Percentiles rank a stretch among this genome's conserved stretches.
These are phyloP conservation scores for Phytophthora cryptogea DNA, from an alignment of 352 stramenopile species.

Conservation along the genomic window DNA sequence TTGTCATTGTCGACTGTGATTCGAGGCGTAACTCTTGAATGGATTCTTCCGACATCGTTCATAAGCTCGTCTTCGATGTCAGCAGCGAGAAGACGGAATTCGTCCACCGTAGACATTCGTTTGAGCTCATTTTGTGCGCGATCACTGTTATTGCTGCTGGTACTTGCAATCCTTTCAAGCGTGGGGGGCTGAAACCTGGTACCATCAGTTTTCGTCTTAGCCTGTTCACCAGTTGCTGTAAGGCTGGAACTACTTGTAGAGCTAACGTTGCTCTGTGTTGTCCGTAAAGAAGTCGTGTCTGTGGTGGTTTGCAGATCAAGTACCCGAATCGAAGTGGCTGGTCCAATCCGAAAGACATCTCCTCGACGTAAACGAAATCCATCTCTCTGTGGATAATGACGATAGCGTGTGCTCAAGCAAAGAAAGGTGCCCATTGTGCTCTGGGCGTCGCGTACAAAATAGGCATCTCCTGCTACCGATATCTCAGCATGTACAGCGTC, in stretches of 20 bases:
- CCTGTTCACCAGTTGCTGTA: slow-evolving; percentile 4
- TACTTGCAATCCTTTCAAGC: slow-evolving; percentile 14
- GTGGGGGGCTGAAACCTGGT: not conserved
- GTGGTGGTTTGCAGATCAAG: slow-evolving; percentile 31
- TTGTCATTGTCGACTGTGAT: not conserved
- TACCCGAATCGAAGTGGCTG: slow-evolving; percentile 41
- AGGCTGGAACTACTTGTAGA: slow-evolving; percentile 16
- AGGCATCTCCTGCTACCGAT: slow-evolving; percentile 62
- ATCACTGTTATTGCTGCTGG: not conserved
- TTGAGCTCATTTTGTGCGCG: slow-evolving; percentile 3
- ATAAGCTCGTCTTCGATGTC: slow-evolving; percentile 32
- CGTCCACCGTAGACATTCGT: slow-evolving; percentile 26
- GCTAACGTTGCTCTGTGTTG: not conserved
- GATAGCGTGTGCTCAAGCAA: slow-evolving; percentile 72
- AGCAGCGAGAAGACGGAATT: slow-evolving; percentile 25
- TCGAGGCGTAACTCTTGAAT: not conserved
- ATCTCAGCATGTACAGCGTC: slow-evolving; percentile 70
- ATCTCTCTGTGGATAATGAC: slow-evolving; percentile 71
- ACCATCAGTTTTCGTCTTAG: not conserved
- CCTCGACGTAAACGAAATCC: slow-evolving; percentile 60
- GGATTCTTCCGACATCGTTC: slow-evolving; percentile 13
- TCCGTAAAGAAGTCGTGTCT: not conserved
- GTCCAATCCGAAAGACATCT: slow-evolving; percentile 56
- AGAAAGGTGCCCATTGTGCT: slow-evolving; percentile 61
- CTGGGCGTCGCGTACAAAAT: slow-evolving; percentile 56